Evolutionary conservation across 345 rosid species (phyloP).

Genomic region (Linum tenue): DNA sequence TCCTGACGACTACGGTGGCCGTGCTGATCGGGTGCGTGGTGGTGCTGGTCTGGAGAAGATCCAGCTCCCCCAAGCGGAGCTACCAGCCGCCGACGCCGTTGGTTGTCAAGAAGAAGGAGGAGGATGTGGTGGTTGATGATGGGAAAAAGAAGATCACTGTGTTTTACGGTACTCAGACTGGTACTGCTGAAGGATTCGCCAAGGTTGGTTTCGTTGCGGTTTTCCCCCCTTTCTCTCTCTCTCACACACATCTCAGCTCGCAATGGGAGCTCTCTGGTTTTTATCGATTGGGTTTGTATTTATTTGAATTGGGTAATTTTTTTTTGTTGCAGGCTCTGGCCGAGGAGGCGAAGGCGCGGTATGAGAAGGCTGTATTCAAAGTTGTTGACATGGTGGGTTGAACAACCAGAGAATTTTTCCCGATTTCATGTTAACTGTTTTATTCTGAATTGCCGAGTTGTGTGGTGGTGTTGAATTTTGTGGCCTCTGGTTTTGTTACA

Average conservation of each 20-base stretch:
- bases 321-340: conserved; percentile 40
- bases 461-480: neutral
- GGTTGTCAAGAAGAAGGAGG: conserved; percentile 43
- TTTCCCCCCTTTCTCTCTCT: neutral
- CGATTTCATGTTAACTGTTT: neutral
- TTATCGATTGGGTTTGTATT: neutral
- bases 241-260: neutral
- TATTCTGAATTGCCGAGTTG: conserved; percentile 1
- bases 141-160: conserved; percentile 56
- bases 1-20: conserved; percentile 78
- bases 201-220: conserved; percentile 29
- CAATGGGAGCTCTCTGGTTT: neutral
- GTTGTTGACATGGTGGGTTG: conserved; percentile 70
- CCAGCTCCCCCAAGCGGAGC: conserved; percentile 36
- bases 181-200: conserved; percentile 77
- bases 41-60: conserved; percentile 66
- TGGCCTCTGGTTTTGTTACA: conserved; percentile 10
- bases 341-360: conserved; percentile 82
- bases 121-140: conserved; percentile 24
- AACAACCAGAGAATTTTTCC: neutral
- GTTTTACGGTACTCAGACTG: conserved; percentile 76
- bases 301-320: neutral
- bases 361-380: conserved; percentile 70
- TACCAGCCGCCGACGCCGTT: conserved; percentile 47
- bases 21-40: conserved; percentile 81